A percentile compares a stretch with the other conserved stretches of the same genome.
Conservation (phyloP, 208 protist genomes). For the Acanthamoeba healyi region DNA sequence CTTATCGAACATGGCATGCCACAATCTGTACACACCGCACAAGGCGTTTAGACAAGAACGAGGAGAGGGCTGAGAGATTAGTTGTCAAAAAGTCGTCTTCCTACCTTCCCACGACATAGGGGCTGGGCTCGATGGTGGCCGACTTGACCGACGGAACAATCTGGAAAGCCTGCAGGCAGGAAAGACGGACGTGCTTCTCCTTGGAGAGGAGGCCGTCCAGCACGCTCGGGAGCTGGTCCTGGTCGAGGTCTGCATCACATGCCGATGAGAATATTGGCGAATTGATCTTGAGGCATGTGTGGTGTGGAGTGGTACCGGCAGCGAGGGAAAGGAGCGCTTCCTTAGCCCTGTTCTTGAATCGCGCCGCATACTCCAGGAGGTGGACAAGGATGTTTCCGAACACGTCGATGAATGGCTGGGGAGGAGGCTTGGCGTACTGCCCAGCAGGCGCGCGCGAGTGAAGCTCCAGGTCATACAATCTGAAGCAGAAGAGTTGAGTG, state of each 20-base stretch:
- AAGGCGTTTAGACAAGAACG: neutral
- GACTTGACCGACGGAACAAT: neutral
- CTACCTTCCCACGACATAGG: conserved; percentile 9
- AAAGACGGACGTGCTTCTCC: conserved; percentile 46
- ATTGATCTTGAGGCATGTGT: neutral
- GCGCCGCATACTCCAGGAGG: conserved; percentile 45
- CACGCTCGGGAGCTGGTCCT: conserved; percentile 55
- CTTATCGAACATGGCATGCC: conserved; percentile 63
- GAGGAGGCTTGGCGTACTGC: conserved; percentile 22
- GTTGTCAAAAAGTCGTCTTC: too few species aligned
- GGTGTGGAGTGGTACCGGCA: neutral
- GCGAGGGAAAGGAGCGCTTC: conserved; percentile 63
- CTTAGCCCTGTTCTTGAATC: conserved; percentile 68
- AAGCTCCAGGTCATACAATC: conserved; percentile 21
- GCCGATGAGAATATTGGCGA: neutral
- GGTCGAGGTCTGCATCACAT: neutral
- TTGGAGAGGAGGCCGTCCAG: conserved; percentile 55
- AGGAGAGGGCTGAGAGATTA: neutral
- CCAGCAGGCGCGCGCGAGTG: conserved; percentile 15
- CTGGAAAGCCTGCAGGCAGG: conserved; percentile 70
- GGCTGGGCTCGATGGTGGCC: neutral
- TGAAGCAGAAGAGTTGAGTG: too few species aligned
- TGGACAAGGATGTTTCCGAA: conserved; percentile 33
- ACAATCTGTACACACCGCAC: neutral
- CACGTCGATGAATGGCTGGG: conserved; percentile 49